Percentiles rank a stretch among this genome's conserved stretches.
Evolutionary conservation across 495 filamentous ascomycete species (phyloP).

Genomic region (Apodospora peruviana): DNA sequence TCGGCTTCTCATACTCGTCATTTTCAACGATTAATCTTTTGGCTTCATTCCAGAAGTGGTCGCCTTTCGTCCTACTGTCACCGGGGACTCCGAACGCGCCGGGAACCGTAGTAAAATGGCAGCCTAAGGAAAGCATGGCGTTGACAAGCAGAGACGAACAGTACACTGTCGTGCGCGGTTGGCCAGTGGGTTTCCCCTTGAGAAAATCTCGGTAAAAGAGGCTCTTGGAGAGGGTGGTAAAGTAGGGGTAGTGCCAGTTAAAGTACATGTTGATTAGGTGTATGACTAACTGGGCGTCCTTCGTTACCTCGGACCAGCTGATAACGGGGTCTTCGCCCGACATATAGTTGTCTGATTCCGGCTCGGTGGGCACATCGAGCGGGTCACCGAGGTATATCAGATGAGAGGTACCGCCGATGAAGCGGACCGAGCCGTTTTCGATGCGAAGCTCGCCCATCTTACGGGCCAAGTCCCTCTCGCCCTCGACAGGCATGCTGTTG

Average conservation of each 20-base stretch:
- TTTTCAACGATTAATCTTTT: constrained; percentile 85
- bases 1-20: constrained; percentile 88
- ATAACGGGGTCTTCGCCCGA: constrained; percentile 58
- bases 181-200: constrained; percentile 46
- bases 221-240: constrained; percentile 84
- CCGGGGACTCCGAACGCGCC: constrained; percentile 63
- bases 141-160: constrained; percentile 90
- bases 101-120: constrained; percentile 80
- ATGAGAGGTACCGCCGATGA: constrained; percentile 92
- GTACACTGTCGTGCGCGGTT: constrained; percentile 55
- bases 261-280: constrained; percentile 98
- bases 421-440: constrained; percentile 85
- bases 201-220: constrained; percentile 87
- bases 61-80: constrained; percentile 81
- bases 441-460: constrained; percentile 89
- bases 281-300: constrained; percentile 68
- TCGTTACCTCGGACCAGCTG: constrained; percentile 84
- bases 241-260: constrained; percentile 96
- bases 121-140: constrained; percentile 91
- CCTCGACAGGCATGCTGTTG: constrained; percentile 49
- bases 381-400: constrained; percentile 71
- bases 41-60: constrained; percentile 95
- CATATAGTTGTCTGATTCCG: constrained; percentile 43
- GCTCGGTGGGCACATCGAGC: constrained; percentile 43
- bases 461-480: constrained; percentile 80